Percentiles rank a stretch among this genome's conserved stretches.
These are phyloP conservation scores for Xylaria sp. DNA, from an alignment of 2,329 filamentous ascomycete genomes.

Conservation along the genomic window DNA sequence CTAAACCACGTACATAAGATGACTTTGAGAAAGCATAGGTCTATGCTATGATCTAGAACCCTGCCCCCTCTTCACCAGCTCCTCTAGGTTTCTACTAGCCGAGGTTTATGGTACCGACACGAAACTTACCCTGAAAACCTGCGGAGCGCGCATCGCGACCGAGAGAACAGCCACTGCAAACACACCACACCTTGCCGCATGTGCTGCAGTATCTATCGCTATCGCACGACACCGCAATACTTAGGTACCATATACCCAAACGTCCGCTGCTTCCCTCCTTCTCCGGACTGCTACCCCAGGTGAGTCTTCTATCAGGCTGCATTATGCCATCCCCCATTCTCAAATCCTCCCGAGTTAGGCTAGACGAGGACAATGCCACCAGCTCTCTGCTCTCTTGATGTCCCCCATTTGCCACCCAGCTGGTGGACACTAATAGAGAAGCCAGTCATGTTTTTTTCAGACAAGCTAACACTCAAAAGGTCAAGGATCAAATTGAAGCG, in stretches of 20 bases:
- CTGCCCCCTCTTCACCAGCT: neutral
- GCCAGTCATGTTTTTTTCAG: too few species aligned
- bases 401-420: neutral
- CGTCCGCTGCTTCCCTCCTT: neutral
- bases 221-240: neutral
- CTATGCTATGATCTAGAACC: constrained; percentile 7
- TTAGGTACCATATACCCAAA: too few species aligned
- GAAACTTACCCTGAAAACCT: neutral
- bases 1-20: neutral
- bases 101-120: too few species aligned
- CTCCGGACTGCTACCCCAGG: neutral
- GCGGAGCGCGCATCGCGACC: neutral
- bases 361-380: too few species aligned
- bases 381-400: neutral
- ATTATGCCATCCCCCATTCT: too few species aligned
- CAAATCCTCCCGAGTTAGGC: too few species aligned
- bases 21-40: neutral
- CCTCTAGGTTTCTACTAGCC: neutral
- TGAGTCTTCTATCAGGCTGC: constrained; percentile 16
- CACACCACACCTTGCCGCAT: neutral
- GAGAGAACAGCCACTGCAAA: neutral
- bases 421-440: too few species aligned
- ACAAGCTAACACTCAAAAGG: too few species aligned
- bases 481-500: too few species aligned
- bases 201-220: constrained; percentile 3